These are phyloP conservation scores for Agapanthus africanus DNA, from an alignment of 106 monocot species.

Conservation along the genomic window DNA sequence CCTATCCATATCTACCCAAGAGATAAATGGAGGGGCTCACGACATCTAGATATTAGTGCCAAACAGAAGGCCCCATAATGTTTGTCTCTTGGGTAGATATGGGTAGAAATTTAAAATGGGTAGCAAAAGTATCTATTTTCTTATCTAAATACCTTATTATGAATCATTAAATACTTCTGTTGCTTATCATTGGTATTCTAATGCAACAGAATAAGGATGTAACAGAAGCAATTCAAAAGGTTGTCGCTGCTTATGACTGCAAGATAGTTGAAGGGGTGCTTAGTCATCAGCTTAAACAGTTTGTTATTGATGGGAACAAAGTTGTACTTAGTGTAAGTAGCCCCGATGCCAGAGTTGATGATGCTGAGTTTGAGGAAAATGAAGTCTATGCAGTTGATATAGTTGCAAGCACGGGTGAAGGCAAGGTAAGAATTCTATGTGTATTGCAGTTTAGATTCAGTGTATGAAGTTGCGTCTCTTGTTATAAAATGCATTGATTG, in stretches of 20 bases:
- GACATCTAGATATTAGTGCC: no score
- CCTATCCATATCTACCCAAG: no score
- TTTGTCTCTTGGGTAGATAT: no score
- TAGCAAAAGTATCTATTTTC: no score
- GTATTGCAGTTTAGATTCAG: not conserved
- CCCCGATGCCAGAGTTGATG: slow-evolving; percentile 83
- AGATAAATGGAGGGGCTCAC: no score
- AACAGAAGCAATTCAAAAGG: slow-evolving; percentile 88
- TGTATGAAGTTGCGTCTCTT: not conserved
- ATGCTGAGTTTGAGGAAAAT: slow-evolving; percentile 97
- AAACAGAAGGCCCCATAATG: no score
- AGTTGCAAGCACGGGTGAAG: slow-evolving; percentile 82
- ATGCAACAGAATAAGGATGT: slow-evolving; percentile 45
- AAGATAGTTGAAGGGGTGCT: slow-evolving; percentile 96
- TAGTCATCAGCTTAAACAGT: slow-evolving; percentile 94
- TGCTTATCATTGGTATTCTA: slow-evolving; percentile 32
- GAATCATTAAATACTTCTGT: slow-evolving; percentile 1
- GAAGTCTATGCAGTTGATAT: slow-evolving; percentile 94
- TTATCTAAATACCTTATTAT: no score
- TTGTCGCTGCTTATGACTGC: slow-evolving; percentile 95
- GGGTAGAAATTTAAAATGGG: no score
- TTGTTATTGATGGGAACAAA: slow-evolving; percentile 96
- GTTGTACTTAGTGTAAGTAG: slow-evolving; percentile 64
- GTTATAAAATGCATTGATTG: not conserved
- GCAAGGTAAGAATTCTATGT: slow-evolving; percentile 44